Evolutionary conservation across 768 basidiomycete species (phyloP), one percentile per base, ranked within the genome.

Genomic region (Panus rudis): DNA sequence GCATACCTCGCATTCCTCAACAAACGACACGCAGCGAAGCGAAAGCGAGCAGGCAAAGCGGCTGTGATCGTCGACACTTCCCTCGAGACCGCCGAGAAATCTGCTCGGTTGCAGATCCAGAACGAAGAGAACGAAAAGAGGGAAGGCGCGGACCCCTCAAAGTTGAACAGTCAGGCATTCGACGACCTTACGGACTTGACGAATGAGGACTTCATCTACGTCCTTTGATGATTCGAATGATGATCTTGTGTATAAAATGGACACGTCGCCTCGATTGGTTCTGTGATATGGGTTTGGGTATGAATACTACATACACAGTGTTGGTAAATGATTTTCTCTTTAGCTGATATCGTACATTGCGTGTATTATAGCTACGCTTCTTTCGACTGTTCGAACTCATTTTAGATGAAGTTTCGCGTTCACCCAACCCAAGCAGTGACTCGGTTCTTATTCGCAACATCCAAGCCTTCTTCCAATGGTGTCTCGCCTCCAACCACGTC

Each of bases 401-500:
- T n/a, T n/a, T n/a, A n/a, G n/a, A n/a, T n/a, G n/a, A n/a, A n/a
- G n/a, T n/a, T n/a, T n/a, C n/a, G 17, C 10, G 21, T 6, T 35
- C 16, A 35, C 33, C 33, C 33, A 6, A 35, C 33, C 33, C 33
- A 35, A 17, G 33, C 33, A 17, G n/a, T 17, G 10, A 17, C 33
- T 14, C 33, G 33, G 7, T 67, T 69, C 53, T 71, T 66, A 46
- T 80, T 71, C 27, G 71, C 69, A 8, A 65, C 63, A 41, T 76
- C 67, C 38, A 83, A 52, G 4, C 68, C 74, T 45, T 70, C 61
- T 35, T 67, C 61, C 30, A 81, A 64, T 0, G 65, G 59, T 0
- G 61, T 66, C 2, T 72, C 65, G 0, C 79, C 79, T 21, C 76
- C 73, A 35, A 75, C 66, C n/a, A 84, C 51, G 54, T 84, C 80